Evolutionary conservation across 441 rosid genomes (phyloP), one percentile per base, ranked within the genome.

Genomic region (Erodium moschatum): DNA sequence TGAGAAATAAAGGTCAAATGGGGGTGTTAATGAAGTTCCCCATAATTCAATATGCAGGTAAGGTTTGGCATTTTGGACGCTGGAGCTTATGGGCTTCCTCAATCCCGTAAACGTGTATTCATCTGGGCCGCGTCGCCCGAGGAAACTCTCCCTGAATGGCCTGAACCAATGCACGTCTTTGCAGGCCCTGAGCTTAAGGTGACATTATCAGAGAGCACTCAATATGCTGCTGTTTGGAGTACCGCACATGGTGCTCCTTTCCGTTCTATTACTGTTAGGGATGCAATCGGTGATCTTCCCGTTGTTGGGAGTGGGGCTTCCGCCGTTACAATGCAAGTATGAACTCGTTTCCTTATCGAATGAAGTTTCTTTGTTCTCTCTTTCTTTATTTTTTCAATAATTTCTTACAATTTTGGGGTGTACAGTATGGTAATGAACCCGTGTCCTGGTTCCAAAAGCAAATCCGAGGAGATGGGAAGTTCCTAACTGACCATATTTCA

Each of bases 91-190:
- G 98, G 97, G 50, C 87, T 93, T 75, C 81, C 98, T 50, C 97
- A 93, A 72, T 85, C 98, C 6, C 81, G 98, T 38, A 93, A 91
- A 77, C 83, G 96, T 6, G 91, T 87, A 65, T 91, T 93, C 70
- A 89, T 93, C 68, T 91, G 95, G 98, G 98, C 96, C 67, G 97
- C 96, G 48, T 82, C 95, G 12, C 96, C 97, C 27, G 90, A 82
- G 7, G 92, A 84, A 72, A 64, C 74, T 27, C 93, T 93, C 40
- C 96, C 98, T 5, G 96, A 91, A 70, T 93, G 97, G 97, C 98
- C 97, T 7, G 98, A 93, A 73, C 97, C 98, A 40, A 89, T 93
- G 97, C 91, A 91, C 68, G 96, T 93, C 33, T 93, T 93, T 75
- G 73, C 82, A 67, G 88, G 65, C 29, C 87, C 96, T 0, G 82